Evolutionary conservation across 106 monocot species (phyloP).

Genomic region (Iris macrosiphon): DNA sequence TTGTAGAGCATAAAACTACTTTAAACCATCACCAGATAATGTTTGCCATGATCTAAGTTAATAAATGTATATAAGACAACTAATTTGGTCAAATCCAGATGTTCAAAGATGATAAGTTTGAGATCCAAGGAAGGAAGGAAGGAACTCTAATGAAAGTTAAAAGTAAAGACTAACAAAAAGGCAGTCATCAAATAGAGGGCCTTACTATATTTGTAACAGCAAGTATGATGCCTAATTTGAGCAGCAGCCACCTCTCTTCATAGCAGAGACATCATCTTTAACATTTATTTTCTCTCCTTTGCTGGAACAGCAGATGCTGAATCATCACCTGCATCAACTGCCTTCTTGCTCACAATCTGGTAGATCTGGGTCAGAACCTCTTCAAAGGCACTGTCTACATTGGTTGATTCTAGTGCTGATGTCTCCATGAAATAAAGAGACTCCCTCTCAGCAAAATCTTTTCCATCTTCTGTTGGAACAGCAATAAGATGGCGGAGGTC

Average conservation of each 20-base stretch:
- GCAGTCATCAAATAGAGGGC: no score
- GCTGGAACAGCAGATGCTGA: conserved; percentile 17
- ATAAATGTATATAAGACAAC: no score
- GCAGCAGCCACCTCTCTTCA: conserved; percentile 43
- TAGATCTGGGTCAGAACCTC: conserved; percentile 54
- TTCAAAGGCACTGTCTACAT: conserved; percentile 44
- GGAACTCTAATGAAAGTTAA: no score
- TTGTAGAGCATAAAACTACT: no score
- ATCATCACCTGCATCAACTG: conserved; percentile 39
- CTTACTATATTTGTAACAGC: no score
- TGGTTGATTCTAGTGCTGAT: conserved; percentile 42
- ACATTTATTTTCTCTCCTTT: conserved; percentile 51
- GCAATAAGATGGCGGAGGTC: conserved; percentile 52
- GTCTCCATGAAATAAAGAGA: conserved; percentile 56
- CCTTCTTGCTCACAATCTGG: conserved; percentile 34
- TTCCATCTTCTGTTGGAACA: conserved; percentile 44
- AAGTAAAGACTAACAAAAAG: no score
- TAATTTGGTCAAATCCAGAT: no score
- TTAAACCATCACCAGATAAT: no score
- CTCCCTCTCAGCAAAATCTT: conserved; percentile 36
- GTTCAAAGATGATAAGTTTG: no score
- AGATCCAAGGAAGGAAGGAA: no score
- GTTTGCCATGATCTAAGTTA: no score
- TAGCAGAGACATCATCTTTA: conserved; percentile 32
- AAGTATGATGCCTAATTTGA: conserved; percentile 14